Evolutionary conservation across 2,329 filamentous ascomycete genomes (phyloP).

Genomic region (Pezizomycotina sp.): DNA sequence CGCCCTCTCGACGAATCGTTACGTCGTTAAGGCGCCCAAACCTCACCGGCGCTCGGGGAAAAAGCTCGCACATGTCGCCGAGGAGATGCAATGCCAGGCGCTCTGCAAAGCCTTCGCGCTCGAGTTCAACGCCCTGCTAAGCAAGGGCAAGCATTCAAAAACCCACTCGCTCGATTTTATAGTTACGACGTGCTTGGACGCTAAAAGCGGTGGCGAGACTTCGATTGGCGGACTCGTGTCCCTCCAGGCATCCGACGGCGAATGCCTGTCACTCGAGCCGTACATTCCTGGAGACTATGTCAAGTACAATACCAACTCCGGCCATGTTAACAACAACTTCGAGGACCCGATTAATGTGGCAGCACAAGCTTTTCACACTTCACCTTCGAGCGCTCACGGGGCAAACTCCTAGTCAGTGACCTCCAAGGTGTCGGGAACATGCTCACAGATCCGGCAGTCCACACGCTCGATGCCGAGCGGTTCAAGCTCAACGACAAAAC

Average conservation of each 20-base stretch:
- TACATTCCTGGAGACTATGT: slow-evolving; percentile 29
- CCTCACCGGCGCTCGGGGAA: slow-evolving; percentile 20
- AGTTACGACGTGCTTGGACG: slow-evolving; percentile 26
- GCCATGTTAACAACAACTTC: slow-evolving; percentile 7
- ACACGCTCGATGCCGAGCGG: slow-evolving; percentile 27
- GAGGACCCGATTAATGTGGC: slow-evolving; percentile 24
- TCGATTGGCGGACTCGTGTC: too few relatives aligned
- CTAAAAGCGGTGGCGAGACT: slow-evolving; percentile 14
- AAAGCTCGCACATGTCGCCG: slow-evolving; percentile 26
- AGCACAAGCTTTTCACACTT: slow-evolving; percentile 33
- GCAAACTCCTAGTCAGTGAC: slow-evolving; percentile 29
- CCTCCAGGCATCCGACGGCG: slow-evolving; percentile 3
- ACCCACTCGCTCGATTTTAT: slow-evolving; percentile 28
- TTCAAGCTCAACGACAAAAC: slow-evolving; percentile 29
- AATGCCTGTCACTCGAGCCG: slow-evolving; percentile 29
- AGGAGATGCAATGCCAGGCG: slow-evolving; percentile 31
- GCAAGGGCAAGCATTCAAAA: slow-evolving; percentile 7
- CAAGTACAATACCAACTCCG: slow-evolving; percentile 31
- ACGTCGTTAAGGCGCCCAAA: slow-evolving; percentile 30
- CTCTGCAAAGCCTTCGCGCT: slow-evolving; percentile 32
- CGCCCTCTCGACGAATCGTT: slow-evolving; percentile 23
- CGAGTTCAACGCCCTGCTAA: slow-evolving; percentile 29
- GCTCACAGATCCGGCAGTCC: slow-evolving; percentile 30
- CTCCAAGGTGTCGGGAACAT: slow-evolving; percentile 29
- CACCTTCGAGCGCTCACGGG: slow-evolving; percentile 31